Base-by-base conservation (phyloP, 164 flowering plant species). In the Tetracentron sinense region DNA sequence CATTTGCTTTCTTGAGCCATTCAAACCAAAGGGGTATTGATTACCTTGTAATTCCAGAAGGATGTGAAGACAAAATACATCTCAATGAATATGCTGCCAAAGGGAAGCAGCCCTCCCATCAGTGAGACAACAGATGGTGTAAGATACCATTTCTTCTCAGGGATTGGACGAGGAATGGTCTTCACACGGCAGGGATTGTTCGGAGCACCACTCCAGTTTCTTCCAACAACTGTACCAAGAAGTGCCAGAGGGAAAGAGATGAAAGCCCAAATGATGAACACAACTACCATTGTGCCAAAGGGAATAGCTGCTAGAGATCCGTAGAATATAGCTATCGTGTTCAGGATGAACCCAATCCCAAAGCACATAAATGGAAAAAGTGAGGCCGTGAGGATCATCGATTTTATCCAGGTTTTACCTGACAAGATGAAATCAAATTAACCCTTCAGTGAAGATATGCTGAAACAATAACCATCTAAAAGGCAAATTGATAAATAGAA, bases 11-110 rank as follows among this genome's bases (percentile, higher is more conserved):
- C n/a, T 56, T 21, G 27, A 56, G 60, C 21, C 20, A 19, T 20
- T 21, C 19, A 35, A 21, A 21, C 21, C 7, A 21, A 17, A 7
- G 17, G 35, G 15, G 20, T 6, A 12, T 10, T n/a, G 47, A 14
- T 67, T 77, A 94, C 99, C 97, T 94, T 94, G 89, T 94, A 94
- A 77, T 94, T 94, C 99, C 99, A 94, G 79, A 94, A 91, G 68
- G 99, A 94, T 20, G 99, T 94, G 82, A 94, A 94, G 68, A 94
- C 96, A 73, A 94, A 94, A 69, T 94, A 94, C 99, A 91, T 94
- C 78, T 94, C 99, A 67, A 94, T 94, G 77, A 94, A 94, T 58
- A 94, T 94, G 81, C 84, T 94, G 50, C 99, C 99, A 79, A 94
- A 94, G 3, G 99, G 99, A 64, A 94, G 85, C 61, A 94, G 69